Percentiles rank a stretch among this genome's conserved stretches.
Evolutionary conservation across 805 yeast genomes (phyloP).

Genomic region (Ogataea corticis): DNA sequence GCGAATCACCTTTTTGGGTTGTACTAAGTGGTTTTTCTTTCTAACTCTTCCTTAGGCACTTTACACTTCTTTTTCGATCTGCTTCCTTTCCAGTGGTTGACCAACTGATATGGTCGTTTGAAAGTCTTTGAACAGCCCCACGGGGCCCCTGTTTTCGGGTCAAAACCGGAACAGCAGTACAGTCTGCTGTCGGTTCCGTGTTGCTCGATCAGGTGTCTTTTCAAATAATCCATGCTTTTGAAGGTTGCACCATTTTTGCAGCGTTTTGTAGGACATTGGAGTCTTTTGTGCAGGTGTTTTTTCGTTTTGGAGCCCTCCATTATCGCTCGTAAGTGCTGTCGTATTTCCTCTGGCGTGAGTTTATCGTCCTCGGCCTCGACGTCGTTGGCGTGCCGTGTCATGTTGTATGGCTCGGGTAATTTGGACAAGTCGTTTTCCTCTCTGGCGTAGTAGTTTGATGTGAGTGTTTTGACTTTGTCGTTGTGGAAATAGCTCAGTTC

Average conservation of each 20-base stretch:
- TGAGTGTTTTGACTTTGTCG: not conserved
- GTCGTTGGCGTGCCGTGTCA: not conserved
- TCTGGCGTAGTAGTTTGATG: not conserved
- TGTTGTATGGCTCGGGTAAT: not conserved
- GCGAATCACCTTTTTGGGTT: not conserved
- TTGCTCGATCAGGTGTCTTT: conserved; percentile 11
- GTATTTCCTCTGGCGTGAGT: conserved; percentile 4
- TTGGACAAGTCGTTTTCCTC: not conserved
- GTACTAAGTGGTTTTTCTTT: not conserved
- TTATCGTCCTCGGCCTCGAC: not conserved
- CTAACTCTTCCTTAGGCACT: conserved; percentile 10
- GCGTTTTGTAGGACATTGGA: conserved; percentile 6
- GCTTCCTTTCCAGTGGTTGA: conserved; percentile 13
- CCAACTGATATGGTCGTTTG: conserved; percentile 12
- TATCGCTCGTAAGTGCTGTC: conserved; percentile 2
- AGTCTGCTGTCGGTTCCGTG: conserved; percentile 8
- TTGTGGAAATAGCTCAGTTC: not conserved
- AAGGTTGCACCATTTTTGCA: conserved; percentile 9
- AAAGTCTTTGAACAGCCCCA: conserved; percentile 14
- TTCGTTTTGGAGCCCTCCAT: not conserved
- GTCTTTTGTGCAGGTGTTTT: conserved; percentile 4
- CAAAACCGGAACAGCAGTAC: conserved; percentile 6
- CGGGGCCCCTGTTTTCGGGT: conserved; percentile 4
- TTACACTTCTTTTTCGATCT: conserved; percentile 9
- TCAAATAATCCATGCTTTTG: conserved; percentile 9